phyloP scores from a whole-genome alignment of 257 asterid species.

The Jasminum sambac region DNA sequence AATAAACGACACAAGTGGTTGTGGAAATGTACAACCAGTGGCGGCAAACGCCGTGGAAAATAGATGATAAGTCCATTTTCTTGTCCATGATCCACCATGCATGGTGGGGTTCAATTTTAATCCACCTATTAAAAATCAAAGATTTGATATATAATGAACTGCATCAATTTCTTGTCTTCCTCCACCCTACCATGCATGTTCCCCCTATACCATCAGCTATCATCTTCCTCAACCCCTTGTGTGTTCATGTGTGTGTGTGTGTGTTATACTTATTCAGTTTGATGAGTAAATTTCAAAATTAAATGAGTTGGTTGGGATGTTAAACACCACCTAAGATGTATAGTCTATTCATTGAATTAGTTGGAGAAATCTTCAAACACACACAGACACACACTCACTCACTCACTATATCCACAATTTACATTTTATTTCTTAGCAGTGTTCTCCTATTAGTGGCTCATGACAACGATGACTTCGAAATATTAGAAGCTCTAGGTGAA shows the following conservation, averaged over 20 bases:
- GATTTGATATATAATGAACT: slow-evolving; percentile 29
- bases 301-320: slow-evolving; percentile 32
- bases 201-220: slow-evolving; percentile 27
- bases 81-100: slow-evolving; percentile 31
- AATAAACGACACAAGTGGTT: slow-evolving; percentile 28
- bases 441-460: too few relatives aligned
- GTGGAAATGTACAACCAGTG: slow-evolving; percentile 14
- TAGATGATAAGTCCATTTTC: slow-evolving; percentile 21
- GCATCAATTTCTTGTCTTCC: slow-evolving; percentile 41
- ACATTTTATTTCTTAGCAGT: too few relatives aligned
- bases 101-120: slow-evolving; percentile 31
- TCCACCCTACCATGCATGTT: slow-evolving; percentile 40
- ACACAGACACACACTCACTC: too few relatives aligned
- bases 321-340: not conserved
- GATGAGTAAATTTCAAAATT: slow-evolving; percentile 36
- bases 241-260: too few relatives aligned
- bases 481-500: too few relatives aligned
- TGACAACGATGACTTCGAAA: too few relatives aligned
- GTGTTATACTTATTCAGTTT: slow-evolving; percentile 21
- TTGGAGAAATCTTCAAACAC: not conserved
- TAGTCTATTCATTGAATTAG: slow-evolving; percentile 13
- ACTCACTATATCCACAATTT: not conserved
- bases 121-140: slow-evolving; percentile 16
- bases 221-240: not conserved
- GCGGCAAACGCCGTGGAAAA: slow-evolving; percentile 18